phyloP scores from a whole-genome alignment of 176 grass and related monocot species.

The Oryza glaberrima region DNA sequence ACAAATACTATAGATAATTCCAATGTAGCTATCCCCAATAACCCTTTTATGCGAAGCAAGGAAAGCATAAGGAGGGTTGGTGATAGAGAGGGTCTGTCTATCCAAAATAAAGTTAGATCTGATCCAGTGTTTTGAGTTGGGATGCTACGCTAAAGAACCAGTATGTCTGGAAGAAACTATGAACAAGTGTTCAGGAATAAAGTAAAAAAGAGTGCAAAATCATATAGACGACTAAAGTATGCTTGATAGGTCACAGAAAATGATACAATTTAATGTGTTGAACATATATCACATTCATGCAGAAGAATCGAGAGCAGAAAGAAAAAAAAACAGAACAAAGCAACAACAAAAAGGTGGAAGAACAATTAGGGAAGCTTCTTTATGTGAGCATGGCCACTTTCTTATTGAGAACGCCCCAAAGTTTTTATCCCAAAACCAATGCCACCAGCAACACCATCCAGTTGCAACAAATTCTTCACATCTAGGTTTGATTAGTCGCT shows the following conservation, averaged over 20 bases:
- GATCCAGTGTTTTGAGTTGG: not conserved
- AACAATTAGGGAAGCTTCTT: constrained; percentile 26
- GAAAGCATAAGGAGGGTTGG: not conserved
- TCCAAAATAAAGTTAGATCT: not conserved
- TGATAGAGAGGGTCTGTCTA: not conserved
- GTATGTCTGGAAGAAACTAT: not conserved
- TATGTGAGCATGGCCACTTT: not conserved
- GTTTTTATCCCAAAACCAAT: constrained; percentile 15
- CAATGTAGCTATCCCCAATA: not conserved
- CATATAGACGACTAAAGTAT: constrained; percentile 23
- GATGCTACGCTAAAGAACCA: not conserved
- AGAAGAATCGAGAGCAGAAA: not conserved
- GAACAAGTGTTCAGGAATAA: not conserved
- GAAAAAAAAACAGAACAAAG: constrained; percentile 22
- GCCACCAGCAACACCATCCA: not conserved
- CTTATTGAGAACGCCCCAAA: not conserved
- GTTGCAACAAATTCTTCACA: constrained; percentile 11
- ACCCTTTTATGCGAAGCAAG: not conserved
- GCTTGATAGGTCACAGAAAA: not conserved
- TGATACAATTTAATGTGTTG: constrained; percentile 8
- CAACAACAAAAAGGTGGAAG: constrained; percentile 15
- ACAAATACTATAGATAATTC: constrained; percentile 9
- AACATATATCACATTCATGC: constrained; percentile 4
- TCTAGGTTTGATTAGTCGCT: not conserved
- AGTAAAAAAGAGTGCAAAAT: not conserved